Percentiles rank a stretch among this genome's conserved stretches.
Conservation (phyloP, 2,329 filamentous ascomycete species). For the Claviceps citrina region DNA sequence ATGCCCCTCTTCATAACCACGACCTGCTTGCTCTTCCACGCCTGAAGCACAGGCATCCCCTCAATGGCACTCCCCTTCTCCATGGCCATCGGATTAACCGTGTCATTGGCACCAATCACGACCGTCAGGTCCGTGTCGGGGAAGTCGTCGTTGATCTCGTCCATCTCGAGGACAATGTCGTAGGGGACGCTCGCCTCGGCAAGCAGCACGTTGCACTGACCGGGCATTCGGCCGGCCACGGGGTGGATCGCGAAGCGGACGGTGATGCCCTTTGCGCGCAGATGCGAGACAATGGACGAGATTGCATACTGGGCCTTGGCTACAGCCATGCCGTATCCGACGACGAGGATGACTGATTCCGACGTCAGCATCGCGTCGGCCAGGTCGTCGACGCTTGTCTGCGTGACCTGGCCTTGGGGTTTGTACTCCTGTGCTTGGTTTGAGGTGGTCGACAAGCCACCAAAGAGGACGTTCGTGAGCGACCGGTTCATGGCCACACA, state of each 20-base stretch:
- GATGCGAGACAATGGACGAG: slow-evolving; percentile 59
- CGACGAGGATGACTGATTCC: slow-evolving; percentile 76
- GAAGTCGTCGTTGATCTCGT: slow-evolving; percentile 92
- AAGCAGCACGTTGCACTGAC: slow-evolving; percentile 80
- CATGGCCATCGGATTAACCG: slow-evolving; percentile 77
- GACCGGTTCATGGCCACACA: slow-evolving; percentile 87
- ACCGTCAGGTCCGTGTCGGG: slow-evolving; percentile 70
- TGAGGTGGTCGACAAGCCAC: slow-evolving; percentile 47
- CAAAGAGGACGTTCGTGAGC: slow-evolving; percentile 78
- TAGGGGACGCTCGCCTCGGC: slow-evolving; percentile 81
- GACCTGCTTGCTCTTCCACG: slow-evolving; percentile 87
- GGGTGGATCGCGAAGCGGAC: slow-evolving; percentile 85
- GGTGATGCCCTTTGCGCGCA: slow-evolving; percentile 61
- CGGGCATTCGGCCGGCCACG: slow-evolving; percentile 82
- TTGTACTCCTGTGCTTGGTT: slow-evolving; percentile 47
- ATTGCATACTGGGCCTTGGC: slow-evolving; percentile 88
- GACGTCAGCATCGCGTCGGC: slow-evolving; percentile 60
- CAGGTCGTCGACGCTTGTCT: slow-evolving; percentile 66
- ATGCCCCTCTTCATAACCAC: slow-evolving; percentile 88
- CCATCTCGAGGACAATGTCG: slow-evolving; percentile 88
- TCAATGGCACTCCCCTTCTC: slow-evolving; percentile 74
- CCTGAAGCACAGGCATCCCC: slow-evolving; percentile 83
- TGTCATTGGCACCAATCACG: slow-evolving; percentile 85
- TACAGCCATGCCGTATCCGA: slow-evolving; percentile 89
- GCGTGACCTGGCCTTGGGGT: slow-evolving; percentile 64